Evolutionary conservation across 768 basidiomycete species (phyloP), one percentile per base, ranked within the genome.

Genomic region (Ramaria sp.): DNA sequence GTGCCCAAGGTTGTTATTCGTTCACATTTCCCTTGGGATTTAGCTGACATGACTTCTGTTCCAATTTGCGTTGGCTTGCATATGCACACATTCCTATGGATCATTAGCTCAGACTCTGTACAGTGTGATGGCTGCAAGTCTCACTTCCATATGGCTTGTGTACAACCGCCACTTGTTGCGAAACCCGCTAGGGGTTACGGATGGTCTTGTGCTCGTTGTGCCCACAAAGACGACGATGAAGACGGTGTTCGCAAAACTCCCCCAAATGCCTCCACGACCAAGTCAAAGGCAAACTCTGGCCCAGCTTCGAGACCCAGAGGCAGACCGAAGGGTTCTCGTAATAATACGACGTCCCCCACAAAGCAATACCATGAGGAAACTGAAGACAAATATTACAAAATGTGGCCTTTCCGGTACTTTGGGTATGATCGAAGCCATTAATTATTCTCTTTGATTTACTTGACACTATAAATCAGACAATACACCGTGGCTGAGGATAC

Each of bases 381-480:
- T 55, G 77, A 81, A 20, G 81, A 89, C 57, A 90, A 86, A 63
- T 85, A 89, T 68, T 92, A 79, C 71, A 89, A 84, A 66, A 84
- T 84, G 82, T 94, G 86, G 89, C 88, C 83, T 3, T 96, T 94
- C 70, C 78, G 96, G 55, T 99, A 99, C 70, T 98, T 98, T 67
- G 93, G 93, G 93, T 93, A 67, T 68, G 86, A 69, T 20, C 37
- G 15, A 9, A 34, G 24, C 1, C 22, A 20, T 55, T n/a, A 52
- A 30, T 47, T 13, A 39, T 25, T 25, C 43, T 42, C 7, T 20
- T 44, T n/a, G 34, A 43, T 16, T 41, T 15, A 18, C 13, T 3
- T 45, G 20, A 50, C 25, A 12, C 34, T 34, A 9, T 39, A 32
- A 4, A n/a, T 30, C 66, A 95, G 92, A 25, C 79, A 85, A 70